Evolutionary conservation across 208 protist genomes (phyloP).

Genomic region (Plasmodiophora brassicae): DNA sequence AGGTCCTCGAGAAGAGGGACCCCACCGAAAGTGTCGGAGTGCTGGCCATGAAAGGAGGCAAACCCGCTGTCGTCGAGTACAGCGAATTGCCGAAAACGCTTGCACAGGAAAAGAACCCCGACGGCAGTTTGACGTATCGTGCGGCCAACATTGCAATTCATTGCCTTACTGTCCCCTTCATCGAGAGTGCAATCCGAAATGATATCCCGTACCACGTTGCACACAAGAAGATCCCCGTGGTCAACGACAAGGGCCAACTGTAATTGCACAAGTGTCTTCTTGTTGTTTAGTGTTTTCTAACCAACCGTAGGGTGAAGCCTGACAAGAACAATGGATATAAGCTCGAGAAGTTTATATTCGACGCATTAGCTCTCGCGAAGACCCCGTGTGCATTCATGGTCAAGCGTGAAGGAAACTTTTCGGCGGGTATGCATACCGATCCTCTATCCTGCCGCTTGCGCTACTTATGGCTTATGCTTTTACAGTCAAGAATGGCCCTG

Average conservation of each 20-base stretch:
- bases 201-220: conserved; percentile 61
- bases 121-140: conserved; percentile 80
- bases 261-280: no score
- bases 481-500: conserved; percentile 17
- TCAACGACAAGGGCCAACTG: conserved; percentile 54
- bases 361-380: neutral
- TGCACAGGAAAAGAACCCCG: conserved; percentile 35
- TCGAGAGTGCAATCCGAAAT: conserved; percentile 48
- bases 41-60: conserved; percentile 70
- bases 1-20: conserved; percentile 29
- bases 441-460: no score
- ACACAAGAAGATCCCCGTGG: conserved; percentile 82
- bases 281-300: no score
- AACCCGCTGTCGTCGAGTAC: conserved; percentile 91
- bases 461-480: no score
- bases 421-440: no score
- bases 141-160: conserved; percentile 93
- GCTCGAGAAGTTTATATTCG: conserved; percentile 23
- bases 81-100: conserved; percentile 80
- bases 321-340: neutral
- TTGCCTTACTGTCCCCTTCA: conserved; percentile 73
- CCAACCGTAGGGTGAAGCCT: no score
- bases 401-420: neutral
- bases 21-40: conserved; percentile 81
- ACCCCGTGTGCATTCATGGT: conserved; percentile 18